Conservation (phyloP, 2,329 filamentous ascomycete genomes). For the Xylaria hypoxylon region DNA sequence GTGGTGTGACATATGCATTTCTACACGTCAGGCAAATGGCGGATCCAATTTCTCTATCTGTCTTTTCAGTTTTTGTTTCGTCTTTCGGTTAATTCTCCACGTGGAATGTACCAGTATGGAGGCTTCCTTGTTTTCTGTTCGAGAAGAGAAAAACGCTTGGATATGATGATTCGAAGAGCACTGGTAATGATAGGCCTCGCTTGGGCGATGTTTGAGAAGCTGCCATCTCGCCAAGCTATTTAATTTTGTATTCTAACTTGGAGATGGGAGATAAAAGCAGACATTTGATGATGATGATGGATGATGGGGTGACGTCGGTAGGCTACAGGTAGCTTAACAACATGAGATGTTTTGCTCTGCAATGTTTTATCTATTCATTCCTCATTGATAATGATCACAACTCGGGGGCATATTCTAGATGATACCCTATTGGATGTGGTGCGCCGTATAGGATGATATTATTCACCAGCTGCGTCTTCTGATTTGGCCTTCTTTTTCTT, state of each 20-base stretch:
- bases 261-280: conserved; percentile 14
- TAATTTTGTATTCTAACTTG: conserved; percentile 30
- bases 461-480: conserved; percentile 17
- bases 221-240: conserved; percentile 2
- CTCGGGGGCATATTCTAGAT: neutral
- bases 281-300: conserved; percentile 8
- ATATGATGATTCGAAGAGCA: conserved; percentile 2
- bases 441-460: neutral
- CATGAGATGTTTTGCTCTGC: conserved; percentile 12
- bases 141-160: conserved; percentile 21
- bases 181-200: neutral
- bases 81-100: neutral
- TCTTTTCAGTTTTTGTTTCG: conserved; percentile 18
- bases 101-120: conserved; percentile 28
- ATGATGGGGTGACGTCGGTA: neutral
- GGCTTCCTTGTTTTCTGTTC: conserved; percentile 30
- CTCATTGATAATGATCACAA: neutral
- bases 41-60: neutral
- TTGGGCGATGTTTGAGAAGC: conserved; percentile 1
- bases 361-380: neutral
- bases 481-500: conserved; percentile 42
- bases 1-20: conserved; percentile 14
- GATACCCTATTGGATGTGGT: neutral
- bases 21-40: neutral
- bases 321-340: conserved; percentile 12